A percentile compares a stretch with the other conserved stretches of the same genome.
Conservation (phyloP, 805 yeast genomes). For the Vanderwaltozyma yarrowii region DNA sequence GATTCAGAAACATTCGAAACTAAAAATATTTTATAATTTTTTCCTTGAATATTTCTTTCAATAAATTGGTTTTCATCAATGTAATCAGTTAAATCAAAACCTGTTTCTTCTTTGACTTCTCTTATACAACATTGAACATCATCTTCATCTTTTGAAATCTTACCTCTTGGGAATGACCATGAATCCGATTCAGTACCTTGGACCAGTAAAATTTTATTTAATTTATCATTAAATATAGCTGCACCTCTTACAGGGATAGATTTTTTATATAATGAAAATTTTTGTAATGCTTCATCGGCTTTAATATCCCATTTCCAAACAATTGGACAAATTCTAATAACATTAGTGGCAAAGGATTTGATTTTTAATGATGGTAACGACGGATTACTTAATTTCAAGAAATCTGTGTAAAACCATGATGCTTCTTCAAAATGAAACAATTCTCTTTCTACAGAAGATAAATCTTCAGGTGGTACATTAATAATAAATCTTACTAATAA, state of each 20-base stretch:
- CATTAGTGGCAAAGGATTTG: constrained; percentile 59
- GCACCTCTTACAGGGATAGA: constrained; percentile 95
- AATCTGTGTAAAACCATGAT: constrained; percentile 94
- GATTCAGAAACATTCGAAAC: constrained; percentile 71
- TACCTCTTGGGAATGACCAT: constrained; percentile 97
- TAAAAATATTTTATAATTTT: constrained; percentile 75
- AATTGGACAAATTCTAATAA: constrained; percentile 61
- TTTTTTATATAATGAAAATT: constrained; percentile 77
- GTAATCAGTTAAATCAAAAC: constrained; percentile 66
- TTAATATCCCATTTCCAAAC: constrained; percentile 83
- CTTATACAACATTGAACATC: constrained; percentile 85
- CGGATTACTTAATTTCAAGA: constrained; percentile 61
- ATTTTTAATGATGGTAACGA: constrained; percentile 66
- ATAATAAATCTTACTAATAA: constrained; percentile 80
- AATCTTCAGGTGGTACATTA: constrained; percentile 86
- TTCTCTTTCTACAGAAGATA: constrained; percentile 55
- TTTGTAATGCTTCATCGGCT: constrained; percentile 56
- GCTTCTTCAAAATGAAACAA: constrained; percentile 96
- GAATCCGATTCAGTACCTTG: constrained; percentile 72
- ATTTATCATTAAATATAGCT: constrained; percentile 62
- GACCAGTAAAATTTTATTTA: constrained; percentile 67
- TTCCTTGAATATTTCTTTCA: constrained; percentile 73
- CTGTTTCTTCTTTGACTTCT: constrained; percentile 89
- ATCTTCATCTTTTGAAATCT: constrained; percentile 84
- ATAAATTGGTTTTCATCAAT: constrained; percentile 62